Conservation (phyloP, 805 yeast species). For the Candida hungchunana region DNA sequence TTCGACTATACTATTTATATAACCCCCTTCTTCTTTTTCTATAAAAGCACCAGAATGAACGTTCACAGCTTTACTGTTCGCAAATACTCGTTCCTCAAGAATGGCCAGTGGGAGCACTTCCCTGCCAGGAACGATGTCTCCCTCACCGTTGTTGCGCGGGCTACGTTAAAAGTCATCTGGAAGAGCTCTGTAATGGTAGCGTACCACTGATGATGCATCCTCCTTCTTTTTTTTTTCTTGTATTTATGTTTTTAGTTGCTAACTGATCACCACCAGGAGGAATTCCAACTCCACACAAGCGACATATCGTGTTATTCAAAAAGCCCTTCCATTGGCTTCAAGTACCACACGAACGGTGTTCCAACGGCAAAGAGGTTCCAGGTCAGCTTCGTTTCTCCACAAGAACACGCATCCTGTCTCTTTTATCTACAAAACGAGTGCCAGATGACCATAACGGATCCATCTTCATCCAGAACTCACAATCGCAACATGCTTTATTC, state of each 20-base stretch:
- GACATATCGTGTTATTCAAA: slow-evolving; percentile 15
- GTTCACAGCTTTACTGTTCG: slow-evolving; percentile 13
- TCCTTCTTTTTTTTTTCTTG: background rate
- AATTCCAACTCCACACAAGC: slow-evolving; percentile 3
- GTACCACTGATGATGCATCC: background rate
- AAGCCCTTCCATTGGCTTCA: slow-evolving; percentile 24
- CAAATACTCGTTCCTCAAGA: slow-evolving; percentile 21
- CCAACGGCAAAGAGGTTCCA: slow-evolving; percentile 5
- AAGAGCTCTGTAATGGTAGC: slow-evolving; percentile 19
- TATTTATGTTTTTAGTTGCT: background rate
- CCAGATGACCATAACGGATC: background rate
- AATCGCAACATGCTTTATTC: background rate
- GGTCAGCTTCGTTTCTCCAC: slow-evolving; percentile 5
- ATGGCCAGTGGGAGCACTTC: slow-evolving; percentile 24
- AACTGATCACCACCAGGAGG: slow-evolving; percentile 13
- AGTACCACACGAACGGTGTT: slow-evolving; percentile 1
- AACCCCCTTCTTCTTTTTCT: background rate
- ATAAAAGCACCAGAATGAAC: background rate
- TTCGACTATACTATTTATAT: background rate
- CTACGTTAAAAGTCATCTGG: slow-evolving; percentile 17
- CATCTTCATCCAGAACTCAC: background rate
- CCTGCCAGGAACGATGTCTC: slow-evolving; percentile 23
- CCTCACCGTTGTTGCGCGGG: slow-evolving; percentile 6
- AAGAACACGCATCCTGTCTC: slow-evolving; percentile 9
- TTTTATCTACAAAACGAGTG: slow-evolving; percentile 3